Percentiles rank a stretch among this genome's conserved stretches.
These are phyloP conservation scores for Cantharellus anzutake DNA, from an alignment of 768 basidiomycete species.

Conservation along the genomic window DNA sequence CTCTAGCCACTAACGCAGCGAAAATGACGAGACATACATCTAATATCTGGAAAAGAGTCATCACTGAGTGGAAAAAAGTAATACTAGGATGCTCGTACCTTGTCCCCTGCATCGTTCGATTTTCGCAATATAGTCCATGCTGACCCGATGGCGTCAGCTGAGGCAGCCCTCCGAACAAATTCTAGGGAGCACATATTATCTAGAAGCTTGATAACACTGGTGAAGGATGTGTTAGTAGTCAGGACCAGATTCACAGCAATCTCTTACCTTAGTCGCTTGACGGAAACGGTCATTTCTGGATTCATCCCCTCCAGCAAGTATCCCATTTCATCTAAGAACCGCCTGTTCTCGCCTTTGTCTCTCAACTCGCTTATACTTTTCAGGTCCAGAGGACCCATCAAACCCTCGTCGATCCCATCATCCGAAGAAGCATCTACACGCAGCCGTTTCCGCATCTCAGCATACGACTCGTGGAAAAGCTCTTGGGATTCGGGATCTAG, in stretches of 20 bases:
- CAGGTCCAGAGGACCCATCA: constrained; percentile 3
- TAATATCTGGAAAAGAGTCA: constrained; percentile 27
- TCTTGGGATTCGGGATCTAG: background rate
- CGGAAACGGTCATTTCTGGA: constrained; percentile 23
- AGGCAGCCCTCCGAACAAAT: constrained; percentile 62
- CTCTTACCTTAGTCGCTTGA: constrained; percentile 48
- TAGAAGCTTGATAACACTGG: constrained; percentile 57
- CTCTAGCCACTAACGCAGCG: constrained; percentile 39
- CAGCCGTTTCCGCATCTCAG: constrained; percentile 55
- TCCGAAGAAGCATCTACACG: constrained; percentile 46
- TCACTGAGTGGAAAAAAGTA: background rate
- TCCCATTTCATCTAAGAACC: constrained; percentile 70
- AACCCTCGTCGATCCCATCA: constrained; percentile 22
- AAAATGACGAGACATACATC: constrained; percentile 47
- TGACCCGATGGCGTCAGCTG: constrained; percentile 47
- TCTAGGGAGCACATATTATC: constrained; percentile 53
- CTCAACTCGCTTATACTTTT: constrained; percentile 48
- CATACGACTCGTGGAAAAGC: constrained; percentile 25
- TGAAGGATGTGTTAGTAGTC: background rate
- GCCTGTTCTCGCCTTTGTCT: constrained; percentile 58
- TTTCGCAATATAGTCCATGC: constrained; percentile 48
- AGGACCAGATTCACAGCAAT: background rate
- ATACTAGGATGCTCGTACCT: constrained; percentile 22
- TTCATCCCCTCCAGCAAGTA: constrained; percentile 72
- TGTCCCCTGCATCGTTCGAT: constrained; percentile 42